Conservation (phyloP, 768 basidiomycete genomes). For the Chalciporus chontae region DNA sequence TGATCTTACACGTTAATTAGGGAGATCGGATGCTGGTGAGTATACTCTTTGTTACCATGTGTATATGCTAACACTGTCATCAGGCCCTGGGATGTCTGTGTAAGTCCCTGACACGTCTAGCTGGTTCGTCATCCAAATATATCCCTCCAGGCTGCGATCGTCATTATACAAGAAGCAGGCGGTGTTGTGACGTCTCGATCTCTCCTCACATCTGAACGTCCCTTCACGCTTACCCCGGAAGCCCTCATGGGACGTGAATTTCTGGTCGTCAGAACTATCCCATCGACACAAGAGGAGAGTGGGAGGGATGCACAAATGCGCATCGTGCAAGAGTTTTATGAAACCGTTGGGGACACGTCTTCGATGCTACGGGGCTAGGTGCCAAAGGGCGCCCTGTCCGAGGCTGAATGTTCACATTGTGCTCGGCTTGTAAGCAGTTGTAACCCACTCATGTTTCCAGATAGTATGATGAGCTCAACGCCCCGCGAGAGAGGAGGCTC, state of each 20-base stretch:
- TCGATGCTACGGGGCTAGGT: slow-evolving; percentile 34
- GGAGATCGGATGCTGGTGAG: slow-evolving; percentile 77
- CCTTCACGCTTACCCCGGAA: slow-evolving; percentile 63
- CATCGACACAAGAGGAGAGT: slow-evolving; percentile 56
- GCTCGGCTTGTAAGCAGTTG: too few relatives aligned
- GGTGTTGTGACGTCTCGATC: slow-evolving; percentile 65
- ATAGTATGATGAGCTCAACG: too few relatives aligned
- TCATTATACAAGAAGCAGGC: slow-evolving; percentile 89
- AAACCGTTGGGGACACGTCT: slow-evolving; percentile 65
- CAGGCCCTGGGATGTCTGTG: slow-evolving; percentile 85
- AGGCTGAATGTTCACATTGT: too few relatives aligned
- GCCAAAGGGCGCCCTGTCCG: too few relatives aligned
- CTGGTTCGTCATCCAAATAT: background rate
- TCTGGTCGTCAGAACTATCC: slow-evolving; percentile 67
- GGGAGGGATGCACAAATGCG: slow-evolving; percentile 66
- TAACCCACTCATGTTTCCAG: too few relatives aligned
- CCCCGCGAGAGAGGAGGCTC: too few relatives aligned
- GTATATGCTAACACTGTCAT: background rate
- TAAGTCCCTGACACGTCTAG: slow-evolving; percentile 26
- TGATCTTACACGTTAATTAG: slow-evolving; percentile 31
- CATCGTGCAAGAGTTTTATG: slow-evolving; percentile 82
- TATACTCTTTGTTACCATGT: background rate
- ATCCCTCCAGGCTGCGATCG: slow-evolving; percentile 62
- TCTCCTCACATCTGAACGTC: slow-evolving; percentile 39
- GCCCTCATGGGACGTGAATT: slow-evolving; percentile 78